Conservation (phyloP, 306 rosid genomes). For the Quercus engelmannii region DNA sequence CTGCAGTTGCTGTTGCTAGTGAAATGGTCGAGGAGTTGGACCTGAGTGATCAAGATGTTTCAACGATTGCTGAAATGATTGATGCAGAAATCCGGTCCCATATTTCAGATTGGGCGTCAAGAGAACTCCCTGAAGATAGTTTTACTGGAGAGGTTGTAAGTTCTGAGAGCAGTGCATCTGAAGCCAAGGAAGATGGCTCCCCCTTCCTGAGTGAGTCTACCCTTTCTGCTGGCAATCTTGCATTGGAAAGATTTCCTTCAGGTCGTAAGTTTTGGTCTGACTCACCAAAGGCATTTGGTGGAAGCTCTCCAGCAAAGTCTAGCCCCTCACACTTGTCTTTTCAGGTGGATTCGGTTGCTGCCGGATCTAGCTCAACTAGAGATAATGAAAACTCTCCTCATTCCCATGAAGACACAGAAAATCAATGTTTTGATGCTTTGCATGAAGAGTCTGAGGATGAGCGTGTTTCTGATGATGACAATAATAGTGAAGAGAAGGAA, state of each 20-base stretch:
- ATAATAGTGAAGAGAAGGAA: conserved; percentile 26
- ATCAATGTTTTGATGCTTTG: conserved; percentile 23
- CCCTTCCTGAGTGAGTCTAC: conserved; percentile 27
- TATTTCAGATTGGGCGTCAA: conserved; percentile 62
- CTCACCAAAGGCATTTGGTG: conserved; percentile 66
- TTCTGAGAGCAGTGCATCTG: conserved; percentile 32
- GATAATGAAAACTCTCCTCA: conserved; percentile 21
- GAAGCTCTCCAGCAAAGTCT: conserved; percentile 46
- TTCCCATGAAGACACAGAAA: not conserved
- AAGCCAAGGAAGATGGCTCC: conserved; percentile 38
- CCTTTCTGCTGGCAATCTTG: conserved; percentile 37
- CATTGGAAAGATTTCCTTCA: conserved; percentile 76
- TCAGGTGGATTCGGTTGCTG: conserved; percentile 16
- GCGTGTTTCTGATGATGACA: not conserved
- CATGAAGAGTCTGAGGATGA: conserved; percentile 16
- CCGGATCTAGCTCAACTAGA: conserved; percentile 15
- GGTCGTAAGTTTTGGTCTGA: conserved; percentile 94
- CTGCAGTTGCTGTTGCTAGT: conserved; percentile 84
- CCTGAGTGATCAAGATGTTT: conserved; percentile 87
- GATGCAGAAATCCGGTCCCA: conserved; percentile 66
- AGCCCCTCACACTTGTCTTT: conserved; percentile 43
- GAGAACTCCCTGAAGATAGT: conserved; percentile 26
- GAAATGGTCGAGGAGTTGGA: conserved; percentile 98
- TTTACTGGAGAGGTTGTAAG: conserved; percentile 28
- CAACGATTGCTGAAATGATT: conserved; percentile 79